Evolutionary conservation across 2,329 filamentous ascomycete species (phyloP), one percentile per base, ranked within the genome.

Genomic region (Fusarium penzigii): DNA sequence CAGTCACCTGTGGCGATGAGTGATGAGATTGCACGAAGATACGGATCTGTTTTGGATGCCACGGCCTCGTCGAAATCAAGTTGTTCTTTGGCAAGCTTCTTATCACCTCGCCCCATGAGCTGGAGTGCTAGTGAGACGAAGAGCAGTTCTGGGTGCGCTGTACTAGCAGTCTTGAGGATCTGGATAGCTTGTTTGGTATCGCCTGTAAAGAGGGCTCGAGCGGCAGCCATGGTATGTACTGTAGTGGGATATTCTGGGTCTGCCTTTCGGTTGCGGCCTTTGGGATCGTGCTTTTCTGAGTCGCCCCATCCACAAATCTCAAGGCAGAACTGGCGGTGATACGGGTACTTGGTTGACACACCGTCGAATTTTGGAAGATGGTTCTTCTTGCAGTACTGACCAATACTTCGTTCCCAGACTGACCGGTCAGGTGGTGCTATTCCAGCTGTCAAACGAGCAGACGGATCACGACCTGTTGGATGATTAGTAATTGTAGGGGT

Each of bases 1-100:
- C 90, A 94, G 67, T 91, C 82, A 5, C 87, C 87, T 0, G 86
- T 90, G 10, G 87, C 85, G 55, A 94, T 89, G 59, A 90, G 85
- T 3, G 86, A 85, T 20, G 90, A 89, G 44, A 94, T 87, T 6
- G 89, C 89, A 49, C 89, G 86, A 20, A 94, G 80, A 65, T 92
- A 93, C 0, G 89, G 87, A 62, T 94, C 89, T 0, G 86, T 85
- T 55, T 87, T 82, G 52, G 81, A 83, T 25, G 84, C 81, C 13
- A 83, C 76, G 2, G 75, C 74, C 51, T 82, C 80, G 65, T 85
- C 82, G 61, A 84, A 82, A 60, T 84, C 81, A 20, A 85, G 74
- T 53, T 80, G 74, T 56, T 78, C 76, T 55, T 77, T 77, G 40
- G 70, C 70, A 5, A 75, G 60, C 39, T 71, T 69, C 42, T 71